A percentile compares a stretch with the other conserved stretches of the same genome.
phyloP scores from a whole-genome alignment of 768 basidiomycete species.

The Suillus alpinus region DNA sequence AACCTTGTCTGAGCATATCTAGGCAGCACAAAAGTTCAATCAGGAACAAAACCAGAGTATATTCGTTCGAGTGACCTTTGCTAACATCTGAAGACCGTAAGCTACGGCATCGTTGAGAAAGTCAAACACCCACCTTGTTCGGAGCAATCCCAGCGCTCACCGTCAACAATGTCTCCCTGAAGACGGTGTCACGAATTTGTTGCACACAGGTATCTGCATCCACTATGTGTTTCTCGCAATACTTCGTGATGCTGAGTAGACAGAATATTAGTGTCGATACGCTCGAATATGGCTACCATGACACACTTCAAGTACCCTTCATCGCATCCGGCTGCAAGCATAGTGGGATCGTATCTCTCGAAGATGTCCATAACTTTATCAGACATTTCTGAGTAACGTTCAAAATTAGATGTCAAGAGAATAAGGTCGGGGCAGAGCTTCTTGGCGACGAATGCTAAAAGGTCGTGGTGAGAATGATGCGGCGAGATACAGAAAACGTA shows the following conservation, averaged over 20 bases:
- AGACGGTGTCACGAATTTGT: constrained; percentile 71
- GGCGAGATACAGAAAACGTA: not conserved
- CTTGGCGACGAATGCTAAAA: constrained; percentile 81
- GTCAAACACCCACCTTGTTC: constrained; percentile 66
- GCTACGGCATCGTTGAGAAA: constrained; percentile 12
- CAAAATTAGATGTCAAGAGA: constrained; percentile 55
- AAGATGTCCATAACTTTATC: constrained; percentile 66
- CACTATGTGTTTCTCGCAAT: constrained; percentile 67
- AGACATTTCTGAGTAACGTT: constrained; percentile 70
- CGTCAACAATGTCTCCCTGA: constrained; percentile 79
- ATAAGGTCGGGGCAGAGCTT: constrained; percentile 91
- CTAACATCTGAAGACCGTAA: constrained; percentile 65
- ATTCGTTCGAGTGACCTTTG: constrained; percentile 60
- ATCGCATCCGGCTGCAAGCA: constrained; percentile 78
- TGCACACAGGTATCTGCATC: constrained; percentile 72
- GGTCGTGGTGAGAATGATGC: not conserved
- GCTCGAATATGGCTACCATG: too few relatives aligned
- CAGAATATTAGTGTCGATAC: constrained; percentile 3
- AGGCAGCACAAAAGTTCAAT: constrained; percentile 3
- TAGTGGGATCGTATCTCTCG: constrained; percentile 70
- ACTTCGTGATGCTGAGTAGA: constrained; percentile 68
- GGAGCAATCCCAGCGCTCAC: constrained; percentile 95
- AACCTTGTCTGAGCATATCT: constrained; percentile 94
- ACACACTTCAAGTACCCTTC: constrained; percentile 89
- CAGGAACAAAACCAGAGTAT: not conserved